Percentiles rank a stretch among this genome's conserved stretches.
These are phyloP conservation scores for Cercospora sesami DNA, from an alignment of 2,329 filamentous ascomycete genomes.

Conservation along the genomic window DNA sequence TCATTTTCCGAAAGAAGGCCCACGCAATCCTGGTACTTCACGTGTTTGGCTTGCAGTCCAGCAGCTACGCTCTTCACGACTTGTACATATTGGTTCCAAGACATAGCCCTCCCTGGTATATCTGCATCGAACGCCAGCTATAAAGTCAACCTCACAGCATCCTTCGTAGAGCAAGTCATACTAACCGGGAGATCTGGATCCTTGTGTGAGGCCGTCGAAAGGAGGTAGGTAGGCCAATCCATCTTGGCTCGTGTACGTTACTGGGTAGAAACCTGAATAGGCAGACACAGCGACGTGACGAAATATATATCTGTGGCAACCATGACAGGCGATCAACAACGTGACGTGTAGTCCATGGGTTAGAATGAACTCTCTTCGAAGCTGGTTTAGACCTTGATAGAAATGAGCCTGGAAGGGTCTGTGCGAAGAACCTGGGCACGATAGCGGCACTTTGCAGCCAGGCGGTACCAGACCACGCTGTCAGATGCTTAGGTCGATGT, in stretches of 20 bases:
- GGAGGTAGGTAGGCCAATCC: not conserved
- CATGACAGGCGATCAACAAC: not conserved
- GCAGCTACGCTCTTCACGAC: slow-evolving; percentile 16
- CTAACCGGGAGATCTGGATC: not conserved
- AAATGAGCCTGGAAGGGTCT: not conserved
- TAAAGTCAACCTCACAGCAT: not conserved
- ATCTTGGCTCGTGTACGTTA: not conserved
- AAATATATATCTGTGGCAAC: not conserved
- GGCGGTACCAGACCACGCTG: not conserved
- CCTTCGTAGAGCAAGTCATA: not conserved
- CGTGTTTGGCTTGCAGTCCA: slow-evolving; percentile 7
- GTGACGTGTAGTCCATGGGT: not conserved
- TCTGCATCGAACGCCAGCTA: slow-evolving; percentile 1
- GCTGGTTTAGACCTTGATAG: not conserved
- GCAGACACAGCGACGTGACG: not conserved
- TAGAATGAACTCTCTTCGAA: not conserved
- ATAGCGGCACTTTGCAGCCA: not conserved
- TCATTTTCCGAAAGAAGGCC: slow-evolving; percentile 17
- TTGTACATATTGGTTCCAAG: slow-evolving; percentile 11
- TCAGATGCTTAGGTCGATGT: not conserved
- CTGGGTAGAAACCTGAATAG: not conserved
- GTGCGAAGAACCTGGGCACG: not conserved
- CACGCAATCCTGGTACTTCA: slow-evolving; percentile 16
- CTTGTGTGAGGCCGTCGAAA: not conserved
- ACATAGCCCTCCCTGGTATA: not conserved